Base-by-base conservation (phyloP, 1,139 yeast species). In the Saccharomyces hybrid region DNA sequence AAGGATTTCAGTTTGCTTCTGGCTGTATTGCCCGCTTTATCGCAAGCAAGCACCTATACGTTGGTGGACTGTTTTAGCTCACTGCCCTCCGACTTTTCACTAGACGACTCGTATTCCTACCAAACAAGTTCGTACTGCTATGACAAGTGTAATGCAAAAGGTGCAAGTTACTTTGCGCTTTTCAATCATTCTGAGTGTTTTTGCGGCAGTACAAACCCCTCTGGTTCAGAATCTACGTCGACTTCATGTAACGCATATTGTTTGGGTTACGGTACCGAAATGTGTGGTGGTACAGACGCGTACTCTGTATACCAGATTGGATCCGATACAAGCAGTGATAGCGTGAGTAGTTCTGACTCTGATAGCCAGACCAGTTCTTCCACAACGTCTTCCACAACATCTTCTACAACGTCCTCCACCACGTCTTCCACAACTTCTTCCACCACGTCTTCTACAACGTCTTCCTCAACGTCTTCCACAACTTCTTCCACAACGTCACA, bases 101-200 rank as follows among this genome's bases (percentile, higher is more conserved):
- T 66, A 26, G 61, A 69, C 51, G 78, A 80, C 14, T 60, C 73
- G 4, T 67, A 73, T 52, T 62, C 56, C 31, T 81, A 63, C 57
- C 86, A 82, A 64, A 65, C 81, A 3, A 73, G 81, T 2, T 64
- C 70, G 11, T 61, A 71, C 51, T 83, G 88, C 66, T 59, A 72
- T 4, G 51, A 52, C 0, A 51, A 60, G 48, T 82, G 88, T 65
- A 67, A 75, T 5, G 56, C 56, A n/a, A 53, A 50, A 14, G 69
- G 70, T 38, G 73, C 71, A 55, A 71, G 76, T 4, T 83, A 78
- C 63, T 76, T 81, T 58, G 88, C 87, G 11, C 57, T 83, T 44
- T 70, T 67, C 29, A 64, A 74, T 49, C 85, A 84, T 49, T 65
- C 72, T 50, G 69, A 70, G 31, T 83, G 88, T 65, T 79, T 74